These are phyloP conservation scores for Buddleja alternifolia DNA, from an alignment of 257 asterid species.

Conservation along the genomic window DNA sequence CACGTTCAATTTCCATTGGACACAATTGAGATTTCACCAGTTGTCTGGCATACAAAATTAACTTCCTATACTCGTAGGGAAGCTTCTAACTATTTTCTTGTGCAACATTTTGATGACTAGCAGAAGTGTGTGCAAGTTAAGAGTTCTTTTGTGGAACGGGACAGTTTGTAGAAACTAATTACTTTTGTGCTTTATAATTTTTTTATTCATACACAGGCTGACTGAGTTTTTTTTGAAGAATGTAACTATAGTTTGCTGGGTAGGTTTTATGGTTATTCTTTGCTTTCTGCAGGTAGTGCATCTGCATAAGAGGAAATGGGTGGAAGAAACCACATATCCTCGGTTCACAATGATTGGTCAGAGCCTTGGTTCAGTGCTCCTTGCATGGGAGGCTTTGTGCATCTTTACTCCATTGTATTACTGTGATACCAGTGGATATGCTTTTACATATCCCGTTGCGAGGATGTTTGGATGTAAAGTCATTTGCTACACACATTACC, in stretches of 20 bases:
- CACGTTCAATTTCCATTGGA: neutral
- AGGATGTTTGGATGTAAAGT: constrained; percentile 88
- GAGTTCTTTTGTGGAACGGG: neutral
- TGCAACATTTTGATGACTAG: neutral
- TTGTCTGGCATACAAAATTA: neutral
- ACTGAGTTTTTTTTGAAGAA: constrained; percentile 10
- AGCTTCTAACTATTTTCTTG: neutral
- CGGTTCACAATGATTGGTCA: constrained; percentile 98
- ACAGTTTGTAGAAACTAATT: neutral
- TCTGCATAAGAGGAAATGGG: constrained; percentile 78
- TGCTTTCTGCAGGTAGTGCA: constrained; percentile 68
- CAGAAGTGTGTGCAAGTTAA: neutral
- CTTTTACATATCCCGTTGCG: constrained; percentile 93
- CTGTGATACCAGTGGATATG: constrained; percentile 95
- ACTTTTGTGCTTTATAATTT: neutral
- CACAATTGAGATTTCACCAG: neutral
- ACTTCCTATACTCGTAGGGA: neutral
- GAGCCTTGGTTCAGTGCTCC: constrained; percentile 89
- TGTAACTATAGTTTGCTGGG: constrained; percentile 1
- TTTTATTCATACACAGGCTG: neutral
- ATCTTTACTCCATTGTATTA: constrained; percentile 72
- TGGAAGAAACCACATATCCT: constrained; percentile 86
- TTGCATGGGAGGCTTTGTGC: constrained; percentile 92
- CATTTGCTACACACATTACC: constrained; percentile 90
- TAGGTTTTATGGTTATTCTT: constrained; percentile 18